Evolutionary conservation across 192 early-diverging fungal genomes (phyloP), one percentile per base, ranked within the genome.

Genomic region (Mortierella claussenii): DNA sequence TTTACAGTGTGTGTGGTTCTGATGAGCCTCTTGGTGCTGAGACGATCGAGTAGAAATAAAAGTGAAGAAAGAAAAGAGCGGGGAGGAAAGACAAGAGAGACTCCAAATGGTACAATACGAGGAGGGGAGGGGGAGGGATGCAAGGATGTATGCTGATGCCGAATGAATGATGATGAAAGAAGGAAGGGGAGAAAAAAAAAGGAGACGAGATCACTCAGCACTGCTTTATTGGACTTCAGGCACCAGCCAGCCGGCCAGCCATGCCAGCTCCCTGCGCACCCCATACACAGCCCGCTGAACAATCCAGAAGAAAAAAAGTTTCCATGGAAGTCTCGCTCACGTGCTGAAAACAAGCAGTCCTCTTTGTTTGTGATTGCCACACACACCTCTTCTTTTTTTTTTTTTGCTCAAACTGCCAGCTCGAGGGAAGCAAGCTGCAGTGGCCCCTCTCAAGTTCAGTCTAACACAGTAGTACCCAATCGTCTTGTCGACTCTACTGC

Each of bases 371-470:
- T 31, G n/a, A 20, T 64, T 44, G n/a, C n/a, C n/a, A n/a, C n/a
- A n/a, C n/a, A n/a, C n/a, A n/a, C n/a, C 40, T 30, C 13, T 64
- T 64, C 43, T 64, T 53, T 53, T 43, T 62, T 62, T 51, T 49
- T 62, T 62, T 50, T 50, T 4, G 15, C 37, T 1, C 18, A 12
- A 10, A 2, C 28, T 21, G 15, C 55, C 23, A 33, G 48, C 28
- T 40, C 13, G 37, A 40, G 37, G 8, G 37, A 40, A 40, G 37
- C 7, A 7, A 40, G 13, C 37, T 40, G 37, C 7, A 13, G 8
- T 40, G 37, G 37, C 13, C 45, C 6, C 45, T 33, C 18, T n/a
- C 30, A 23, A 10, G 20, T 21, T 52, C 12, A 24, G 15, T 24
- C 30, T 34, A 28, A 1, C 27, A 18, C n/a, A n/a, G n/a, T n/a